These are phyloP conservation scores for Aureobasidium pullulans DNA, from an alignment of 2,329 filamentous ascomycete species.

Conservation along the genomic window DNA sequence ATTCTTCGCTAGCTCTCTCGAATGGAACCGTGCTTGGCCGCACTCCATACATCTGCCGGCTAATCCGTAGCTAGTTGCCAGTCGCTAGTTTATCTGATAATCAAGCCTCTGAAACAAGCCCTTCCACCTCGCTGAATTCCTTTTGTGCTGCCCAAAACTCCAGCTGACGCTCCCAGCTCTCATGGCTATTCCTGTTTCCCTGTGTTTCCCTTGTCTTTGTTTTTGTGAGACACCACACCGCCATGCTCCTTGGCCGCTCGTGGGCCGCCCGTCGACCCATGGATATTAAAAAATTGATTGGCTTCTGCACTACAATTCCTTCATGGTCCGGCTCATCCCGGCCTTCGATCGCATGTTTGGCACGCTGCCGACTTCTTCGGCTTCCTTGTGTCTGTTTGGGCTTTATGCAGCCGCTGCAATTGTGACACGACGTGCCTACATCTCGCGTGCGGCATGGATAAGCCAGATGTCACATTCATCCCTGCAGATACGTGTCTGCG, in stretches of 20 bases:
- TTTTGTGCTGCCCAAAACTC: background rate
- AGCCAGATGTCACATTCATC: background rate
- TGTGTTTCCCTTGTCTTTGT: background rate
- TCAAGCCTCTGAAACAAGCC: background rate
- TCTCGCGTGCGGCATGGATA: background rate
- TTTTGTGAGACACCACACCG: background rate
- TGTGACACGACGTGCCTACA: conserved; percentile 11
- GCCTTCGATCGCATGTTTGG: background rate
- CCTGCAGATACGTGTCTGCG: background rate
- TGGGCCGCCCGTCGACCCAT: background rate
- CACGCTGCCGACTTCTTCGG: background rate
- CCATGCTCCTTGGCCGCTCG: background rate
- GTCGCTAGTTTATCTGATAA: background rate
- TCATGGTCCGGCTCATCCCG: background rate
- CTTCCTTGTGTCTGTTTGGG: background rate
- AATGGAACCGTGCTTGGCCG: background rate
- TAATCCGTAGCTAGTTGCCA: background rate
- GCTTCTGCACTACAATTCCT: conserved; percentile 4
- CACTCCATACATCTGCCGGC: conserved; percentile 2
- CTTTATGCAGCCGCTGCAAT: background rate
- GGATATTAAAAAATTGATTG: conserved; percentile 13
- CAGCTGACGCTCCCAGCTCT: background rate
- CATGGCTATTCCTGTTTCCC: background rate
- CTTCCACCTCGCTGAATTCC: background rate
- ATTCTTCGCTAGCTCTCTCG: background rate